Base-by-base conservation (phyloP, 106 monocot genomes). In the Dendrobium huoshanense region DNA sequence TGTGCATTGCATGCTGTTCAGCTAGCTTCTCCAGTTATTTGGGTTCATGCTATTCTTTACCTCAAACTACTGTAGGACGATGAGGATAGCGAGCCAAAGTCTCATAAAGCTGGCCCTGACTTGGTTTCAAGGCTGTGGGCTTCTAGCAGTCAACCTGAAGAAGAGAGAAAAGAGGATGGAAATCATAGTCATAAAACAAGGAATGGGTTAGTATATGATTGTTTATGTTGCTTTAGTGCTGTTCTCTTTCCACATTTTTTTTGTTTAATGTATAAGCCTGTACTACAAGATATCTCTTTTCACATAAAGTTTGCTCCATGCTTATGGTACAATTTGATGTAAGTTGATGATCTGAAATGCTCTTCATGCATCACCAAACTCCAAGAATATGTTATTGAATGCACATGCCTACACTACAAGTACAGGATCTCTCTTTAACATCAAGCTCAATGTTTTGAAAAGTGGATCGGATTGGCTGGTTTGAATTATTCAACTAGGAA, bases 31-130 rank as follows among this genome's bases (percentile, higher is more conserved):
- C 87, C 85, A 81, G 87, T 87, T 91, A 84, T 92, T 91, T 95
- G 89, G 90, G 89, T 92, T 95, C 92, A 92, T 89, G 73, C 90
- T 78, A 80, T 93, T 91, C 89, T 97, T 97, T 94, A 82, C 90
- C 92, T 97, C 89, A 90, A 90, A 90, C 91, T 91, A 88, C 92
- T 96, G 91, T 95, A 98, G 98, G 98, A 92, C 43, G 86, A 56
- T 40, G 88, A 93, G 45, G 75, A 27, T 8, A 80, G 73, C 45
- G 78, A 20, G 41, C 10, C 80, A 19, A 81, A 73, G 73, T 54
- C 82, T 47, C 22, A 44, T 10, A 84, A 82, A 78, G 27, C 33
- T 79, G 48, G 65, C 55, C 19, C 77, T 75, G 79, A 77, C 44
- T 24, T 24, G 27, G 67, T 45, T 58, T 85, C 81, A 27, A 56